phyloP scores from a whole-genome alignment of 495 filamentous ascomycete species.

The Penicillium herquei region DNA sequence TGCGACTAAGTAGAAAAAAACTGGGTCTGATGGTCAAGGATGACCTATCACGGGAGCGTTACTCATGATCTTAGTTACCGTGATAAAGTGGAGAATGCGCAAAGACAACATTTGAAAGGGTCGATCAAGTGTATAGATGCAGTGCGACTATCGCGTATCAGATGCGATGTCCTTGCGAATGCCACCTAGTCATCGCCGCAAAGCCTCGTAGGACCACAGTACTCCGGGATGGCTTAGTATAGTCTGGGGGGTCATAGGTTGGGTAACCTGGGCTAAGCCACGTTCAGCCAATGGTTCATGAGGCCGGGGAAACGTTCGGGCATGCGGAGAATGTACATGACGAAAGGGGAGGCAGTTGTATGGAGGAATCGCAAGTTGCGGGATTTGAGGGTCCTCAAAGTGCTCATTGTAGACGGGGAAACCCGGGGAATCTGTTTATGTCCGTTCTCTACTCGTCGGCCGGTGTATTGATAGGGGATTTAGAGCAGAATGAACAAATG shows the following conservation, averaged over 20 bases:
- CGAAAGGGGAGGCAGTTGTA: no score
- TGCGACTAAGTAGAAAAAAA: conserved; percentile 20
- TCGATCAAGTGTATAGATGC: conserved; percentile 2
- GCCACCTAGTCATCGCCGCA: conserved; percentile 1
- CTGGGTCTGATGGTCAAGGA: conserved; percentile 14
- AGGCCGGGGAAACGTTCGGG: neutral
- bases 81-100: conserved; percentile 2
- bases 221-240: conserved; percentile 12
- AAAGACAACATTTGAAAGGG: neutral
- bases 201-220: conserved; percentile 17
- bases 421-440: no score
- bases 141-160: conserved; percentile 18
- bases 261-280: conserved; percentile 1
- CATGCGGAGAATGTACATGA: no score
- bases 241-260: neutral
- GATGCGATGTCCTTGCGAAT: conserved; percentile 3
- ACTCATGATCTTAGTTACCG: neutral
- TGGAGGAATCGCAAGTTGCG: neutral
- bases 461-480: neutral
- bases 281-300: neutral
- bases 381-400: neutral
- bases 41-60: neutral
- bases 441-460: no score
- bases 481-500: neutral
- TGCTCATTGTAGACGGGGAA: no score